phyloP scores from a whole-genome alignment of 2,329 filamentous ascomycete genomes.

The Neospermospora avenae region DNA sequence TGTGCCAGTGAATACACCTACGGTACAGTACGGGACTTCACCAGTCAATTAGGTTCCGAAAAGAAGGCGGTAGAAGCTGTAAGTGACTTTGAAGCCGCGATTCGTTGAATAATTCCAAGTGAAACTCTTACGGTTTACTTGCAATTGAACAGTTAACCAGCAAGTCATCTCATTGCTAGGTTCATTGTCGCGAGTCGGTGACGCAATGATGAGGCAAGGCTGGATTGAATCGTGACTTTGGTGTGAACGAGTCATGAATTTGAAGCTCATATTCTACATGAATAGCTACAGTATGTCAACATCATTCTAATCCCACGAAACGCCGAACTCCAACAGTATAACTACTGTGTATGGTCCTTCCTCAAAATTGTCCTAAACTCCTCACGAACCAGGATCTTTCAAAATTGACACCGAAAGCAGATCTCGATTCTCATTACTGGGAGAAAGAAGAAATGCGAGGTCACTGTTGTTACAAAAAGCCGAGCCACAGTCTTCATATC shows the following conservation, averaged over 20 bases:
- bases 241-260: neutral
- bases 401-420: too few relatives aligned
- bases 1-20: neutral
- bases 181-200: neutral
- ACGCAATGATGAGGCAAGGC: neutral
- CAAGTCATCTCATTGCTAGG: too few relatives aligned
- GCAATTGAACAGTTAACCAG: too few relatives aligned
- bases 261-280: neutral
- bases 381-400: neutral
- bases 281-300: neutral
- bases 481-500: neutral
- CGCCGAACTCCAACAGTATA: neutral
- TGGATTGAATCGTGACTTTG: conserved; percentile 4
- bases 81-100: too few relatives aligned
- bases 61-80: neutral
- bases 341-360: neutral
- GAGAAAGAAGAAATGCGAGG: neutral
- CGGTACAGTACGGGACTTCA: neutral
- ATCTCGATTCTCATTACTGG: neutral
- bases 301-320: neutral
- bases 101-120: too few relatives aligned
- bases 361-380: neutral
- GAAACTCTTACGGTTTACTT: too few relatives aligned
- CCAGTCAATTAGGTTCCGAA: neutral
- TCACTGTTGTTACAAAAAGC: neutral